Evolutionary conservation across 2,329 filamentous ascomycete genomes (phyloP), one percentile per base, ranked within the genome.

Genomic region (Fusarium luffae): DNA sequence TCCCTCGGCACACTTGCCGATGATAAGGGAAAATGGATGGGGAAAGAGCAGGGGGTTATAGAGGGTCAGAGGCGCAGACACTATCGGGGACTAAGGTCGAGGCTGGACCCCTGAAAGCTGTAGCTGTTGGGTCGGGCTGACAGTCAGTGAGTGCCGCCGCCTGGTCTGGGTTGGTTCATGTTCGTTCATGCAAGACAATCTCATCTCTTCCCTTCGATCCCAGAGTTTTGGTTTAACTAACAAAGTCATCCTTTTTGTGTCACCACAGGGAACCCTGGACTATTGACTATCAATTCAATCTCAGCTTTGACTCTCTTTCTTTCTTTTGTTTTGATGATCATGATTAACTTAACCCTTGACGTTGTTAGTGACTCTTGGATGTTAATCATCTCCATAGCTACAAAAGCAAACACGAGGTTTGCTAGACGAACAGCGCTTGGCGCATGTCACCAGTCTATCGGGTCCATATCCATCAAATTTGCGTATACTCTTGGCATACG

Each of bases 1-100:
- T 28, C 19, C 21, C 34, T 64, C 61, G 61, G 61, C 61, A 64
- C 41, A 32, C 21, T 68, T 59, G 57, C 61, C 62, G 54, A 41
- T 55, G 59, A 70, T 68, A 68, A 65, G 48, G 43, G 54, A 70
- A 70, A 68, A 59, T 67, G 57, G 42, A 37, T 37, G 34, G 44
- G 54, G 50, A 66, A 69, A 43, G 48, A 28, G 16, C 49, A 52
- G 49, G 47, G 46, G 34, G n/a, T 7, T 8, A 11, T 6, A 28
- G 49, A 42, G 32, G 34, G 16, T 19, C 67, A 70, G 68, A 57
- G 63, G 57, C 63, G 58, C 68, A 70, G 67, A 48, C 58, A 44
- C 51, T 25, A 64, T 59, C 34, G 32, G 42, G 13, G 41, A 5
- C 44, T 40, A 28, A 65, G 10, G 42, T 66, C 28, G 59, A 44